phyloP scores from a whole-genome alignment of 345 rosid genomes.

The Gossypium rotundifolium region DNA sequence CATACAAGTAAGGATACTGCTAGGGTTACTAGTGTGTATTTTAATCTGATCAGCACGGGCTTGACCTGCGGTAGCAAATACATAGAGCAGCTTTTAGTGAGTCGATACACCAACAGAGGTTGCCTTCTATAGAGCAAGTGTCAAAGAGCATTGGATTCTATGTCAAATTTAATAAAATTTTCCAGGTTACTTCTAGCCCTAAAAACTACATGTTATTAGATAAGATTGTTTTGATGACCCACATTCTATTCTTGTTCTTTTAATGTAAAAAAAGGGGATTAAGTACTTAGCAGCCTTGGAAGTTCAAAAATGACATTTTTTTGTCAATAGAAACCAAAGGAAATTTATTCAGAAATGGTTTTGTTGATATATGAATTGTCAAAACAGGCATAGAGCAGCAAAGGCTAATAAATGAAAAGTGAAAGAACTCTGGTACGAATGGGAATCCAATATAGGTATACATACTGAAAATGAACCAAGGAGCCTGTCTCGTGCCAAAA shows the following conservation, averaged over 20 bases:
- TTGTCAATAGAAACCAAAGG: no score
- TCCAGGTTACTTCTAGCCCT: not conserved
- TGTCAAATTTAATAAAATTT: not conserved
- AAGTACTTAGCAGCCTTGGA: not conserved
- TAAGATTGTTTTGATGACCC: no score
- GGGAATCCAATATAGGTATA: not conserved
- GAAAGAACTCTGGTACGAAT: not conserved
- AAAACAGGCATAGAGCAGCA: not conserved
- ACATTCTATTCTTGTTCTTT: not conserved
- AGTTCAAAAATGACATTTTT: not conserved
- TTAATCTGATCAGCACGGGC: slow-evolving; percentile 71
- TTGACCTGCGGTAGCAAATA: slow-evolving; percentile 48
- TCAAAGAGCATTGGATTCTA: not conserved
- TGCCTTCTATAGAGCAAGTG: not conserved
- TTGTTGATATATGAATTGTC: not conserved
- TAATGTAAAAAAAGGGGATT: not conserved
- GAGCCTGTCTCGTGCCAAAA: slow-evolving; percentile 87
- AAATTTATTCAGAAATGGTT: not conserved
- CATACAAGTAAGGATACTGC: slow-evolving; percentile 49
- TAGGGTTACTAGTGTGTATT: slow-evolving; percentile 66
- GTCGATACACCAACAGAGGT: not conserved
- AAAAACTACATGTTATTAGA: not conserved
- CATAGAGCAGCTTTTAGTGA: not conserved
- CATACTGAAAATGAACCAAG: slow-evolving; percentile 81
- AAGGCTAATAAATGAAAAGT: not conserved